Percentiles rank a stretch among this genome's conserved stretches.
phyloP scores from a whole-genome alignment of 1,284 basidiomycete genomes.

The Ceratobasidium papillatum region DNA sequence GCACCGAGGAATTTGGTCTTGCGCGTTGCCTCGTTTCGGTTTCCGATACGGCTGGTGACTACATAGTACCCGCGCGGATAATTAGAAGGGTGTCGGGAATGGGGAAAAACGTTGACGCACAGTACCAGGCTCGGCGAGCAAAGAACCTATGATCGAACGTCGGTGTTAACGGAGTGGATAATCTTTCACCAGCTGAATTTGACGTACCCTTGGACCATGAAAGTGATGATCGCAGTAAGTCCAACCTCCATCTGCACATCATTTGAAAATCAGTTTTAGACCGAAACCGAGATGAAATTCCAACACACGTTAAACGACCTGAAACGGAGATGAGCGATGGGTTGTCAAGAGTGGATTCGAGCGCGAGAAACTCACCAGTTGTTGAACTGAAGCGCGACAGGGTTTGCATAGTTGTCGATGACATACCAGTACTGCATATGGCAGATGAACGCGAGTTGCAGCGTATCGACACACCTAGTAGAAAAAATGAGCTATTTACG shows the following conservation, averaged over 20 bases:
- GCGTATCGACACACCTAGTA: constrained; percentile 20
- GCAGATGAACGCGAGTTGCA: constrained; percentile 22
- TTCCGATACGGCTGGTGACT: constrained; percentile 11
- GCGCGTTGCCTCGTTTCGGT: constrained; percentile 45
- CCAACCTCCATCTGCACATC: constrained; percentile 15
- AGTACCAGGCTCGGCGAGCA: constrained; percentile 51
- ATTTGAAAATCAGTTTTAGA: background rate
- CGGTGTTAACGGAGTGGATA: constrained; percentile 23
- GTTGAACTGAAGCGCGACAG: constrained; percentile 46
- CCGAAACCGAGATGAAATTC: background rate
- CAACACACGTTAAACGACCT: constrained; percentile 49
- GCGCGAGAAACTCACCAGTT: constrained; percentile 47
- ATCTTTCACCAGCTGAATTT: background rate
- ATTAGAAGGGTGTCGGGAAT: background rate
- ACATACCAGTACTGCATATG: constrained; percentile 46
- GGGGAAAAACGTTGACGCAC: constrained; percentile 41
- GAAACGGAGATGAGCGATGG: constrained; percentile 46
- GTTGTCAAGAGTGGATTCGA: constrained; percentile 42
- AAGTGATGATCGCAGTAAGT: constrained; percentile 47
- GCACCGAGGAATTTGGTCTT: constrained; percentile 48
- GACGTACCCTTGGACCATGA: constrained; percentile 49
- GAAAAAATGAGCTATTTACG: background rate
- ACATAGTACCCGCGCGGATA: background rate
- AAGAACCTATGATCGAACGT: constrained; percentile 48
- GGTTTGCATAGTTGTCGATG: constrained; percentile 49